Evolutionary conservation across 176 grass and related monocot species (phyloP), one percentile per base, ranked within the genome.

Genomic region (Bonia amplexicaulis): DNA sequence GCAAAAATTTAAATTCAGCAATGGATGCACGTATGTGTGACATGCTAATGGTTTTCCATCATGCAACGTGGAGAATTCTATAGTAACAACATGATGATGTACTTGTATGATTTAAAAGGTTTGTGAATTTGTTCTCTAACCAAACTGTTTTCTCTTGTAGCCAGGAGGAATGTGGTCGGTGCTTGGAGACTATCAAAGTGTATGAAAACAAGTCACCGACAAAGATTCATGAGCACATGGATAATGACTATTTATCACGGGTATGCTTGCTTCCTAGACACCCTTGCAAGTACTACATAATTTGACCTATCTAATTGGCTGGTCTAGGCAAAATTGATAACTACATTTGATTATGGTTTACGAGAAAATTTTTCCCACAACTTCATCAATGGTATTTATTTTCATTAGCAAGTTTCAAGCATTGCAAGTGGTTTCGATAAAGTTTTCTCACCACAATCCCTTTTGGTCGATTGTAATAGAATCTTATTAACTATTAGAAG

Each of bases 141-240:
- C 62, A 64, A 73, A 78, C 14, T 81, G 44, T 67, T 76, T 31
- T 82, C 46, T 85, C 64, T 69, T 91, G 69, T 89, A 99, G 96
- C 86, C 77, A 92, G 78, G 96, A 99, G 86, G 96, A 99, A 81
- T 99, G 96, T 67, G 96, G 88, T 74, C 84, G 91, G 49, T 99
- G 96, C 80, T 91, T 99, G 90, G 96, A 99, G 84, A 96, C 96
- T n/a, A 92, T 99, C 23, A 99, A 98, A 98, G 91, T 94, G 3
- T 99, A 96, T 29, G 96, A 99, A 89, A 99, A 99, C 53, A 99
- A 99, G 72, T 73, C 96, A 71, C 96, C 84, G 96, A 96, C 27
- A 92, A 57, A n/a, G 46, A 96, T 99, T 61, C 81, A 88, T 1
- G 96, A 96, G 75, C 96, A 99, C 72, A 93, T 60, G 60, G 93